Conservation (phyloP, 1,284 basidiomycete species). For the Rhodotorula sp. region DNA sequence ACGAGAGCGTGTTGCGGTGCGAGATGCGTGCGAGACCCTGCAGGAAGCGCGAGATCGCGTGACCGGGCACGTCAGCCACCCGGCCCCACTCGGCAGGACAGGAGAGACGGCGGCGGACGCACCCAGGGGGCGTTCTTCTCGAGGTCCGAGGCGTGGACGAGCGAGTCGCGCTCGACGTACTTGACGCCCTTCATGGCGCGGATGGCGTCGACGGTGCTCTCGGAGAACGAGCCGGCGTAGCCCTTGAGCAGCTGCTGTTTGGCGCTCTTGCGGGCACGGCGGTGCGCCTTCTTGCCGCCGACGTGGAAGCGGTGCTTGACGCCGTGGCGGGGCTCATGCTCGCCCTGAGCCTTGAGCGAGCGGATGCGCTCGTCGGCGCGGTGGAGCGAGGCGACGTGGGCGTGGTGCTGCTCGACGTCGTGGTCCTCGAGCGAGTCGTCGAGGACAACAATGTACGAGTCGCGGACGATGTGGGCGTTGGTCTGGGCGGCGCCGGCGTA, state of each 20-base stretch:
- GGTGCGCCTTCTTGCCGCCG: conserved; percentile 49
- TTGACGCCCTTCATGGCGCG: conserved; percentile 86
- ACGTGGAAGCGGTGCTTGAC: conserved; percentile 71
- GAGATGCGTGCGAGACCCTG: conserved; percentile 94
- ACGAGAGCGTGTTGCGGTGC: conserved; percentile 74
- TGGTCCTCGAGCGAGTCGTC: conserved; percentile 72
- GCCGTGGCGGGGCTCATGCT: conserved; percentile 53
- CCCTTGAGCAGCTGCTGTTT: conserved; percentile 61
- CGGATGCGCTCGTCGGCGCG: conserved; percentile 17
- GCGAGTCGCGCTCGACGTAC: conserved; percentile 89
- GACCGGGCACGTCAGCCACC: conserved; percentile 12
- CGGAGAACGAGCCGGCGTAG: conserved; percentile 82
- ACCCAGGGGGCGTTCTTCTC: conserved; percentile 92
- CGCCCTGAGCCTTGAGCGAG: conserved; percentile 20
- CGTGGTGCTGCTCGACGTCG: conserved; percentile 56
- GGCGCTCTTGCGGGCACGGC: conserved; percentile 17
- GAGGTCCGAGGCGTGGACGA: conserved; percentile 61
- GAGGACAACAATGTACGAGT: conserved; percentile 78
- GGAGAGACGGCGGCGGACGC: conserved; percentile 17
- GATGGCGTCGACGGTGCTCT: conserved; percentile 73
- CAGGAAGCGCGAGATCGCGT: conserved; percentile 16
- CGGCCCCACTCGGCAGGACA: background rate
- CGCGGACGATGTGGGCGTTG: conserved; percentile 43
- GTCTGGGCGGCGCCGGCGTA: background rate
- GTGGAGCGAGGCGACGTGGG: conserved; percentile 31